These are phyloP conservation scores for Plectosphaerella cucumerina DNA, from an alignment of 2,329 filamentous ascomycete species.

Conservation along the genomic window DNA sequence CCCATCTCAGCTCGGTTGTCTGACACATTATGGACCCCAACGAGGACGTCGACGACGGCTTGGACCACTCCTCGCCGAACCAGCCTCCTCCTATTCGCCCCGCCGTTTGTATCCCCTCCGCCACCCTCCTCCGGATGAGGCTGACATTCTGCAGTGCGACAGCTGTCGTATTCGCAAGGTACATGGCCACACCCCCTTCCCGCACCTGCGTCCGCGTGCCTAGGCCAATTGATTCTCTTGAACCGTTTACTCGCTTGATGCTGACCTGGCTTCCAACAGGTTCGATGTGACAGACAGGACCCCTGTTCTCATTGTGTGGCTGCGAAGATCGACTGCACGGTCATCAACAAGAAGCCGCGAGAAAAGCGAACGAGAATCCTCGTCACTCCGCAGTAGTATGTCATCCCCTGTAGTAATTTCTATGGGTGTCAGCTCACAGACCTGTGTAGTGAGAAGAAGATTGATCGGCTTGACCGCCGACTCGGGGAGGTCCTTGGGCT, in stretches of 20 bases:
- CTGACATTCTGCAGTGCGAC: slow-evolving; percentile 17
- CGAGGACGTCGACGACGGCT: background rate
- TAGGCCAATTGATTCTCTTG: too few relatives aligned
- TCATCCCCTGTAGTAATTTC: background rate
- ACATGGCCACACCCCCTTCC: slow-evolving; percentile 9
- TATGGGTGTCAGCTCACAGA: background rate
- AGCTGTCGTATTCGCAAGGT: slow-evolving; percentile 25
- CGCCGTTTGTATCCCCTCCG: slow-evolving; percentile 2
- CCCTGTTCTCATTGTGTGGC: slow-evolving; percentile 28
- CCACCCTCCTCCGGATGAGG: background rate
- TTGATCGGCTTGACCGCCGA: slow-evolving; percentile 27
- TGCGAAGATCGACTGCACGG: slow-evolving; percentile 26
- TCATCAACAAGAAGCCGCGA: slow-evolving; percentile 20
- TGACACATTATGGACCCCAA: background rate
- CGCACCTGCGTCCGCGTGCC: too few relatives aligned
- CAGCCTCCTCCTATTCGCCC: background rate
- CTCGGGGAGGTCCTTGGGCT: slow-evolving; percentile 25
- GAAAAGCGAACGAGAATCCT: slow-evolving; percentile 29
- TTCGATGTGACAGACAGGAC: slow-evolving; percentile 28
- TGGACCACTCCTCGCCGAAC: background rate
- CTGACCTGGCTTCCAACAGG: slow-evolving; percentile 12
- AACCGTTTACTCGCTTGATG: background rate
- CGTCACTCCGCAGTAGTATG: slow-evolving; percentile 29
- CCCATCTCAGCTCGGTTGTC: background rate
- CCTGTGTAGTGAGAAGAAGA: slow-evolving; percentile 26